Conservation (phyloP, 1,284 basidiomycete species). For the Ustilago nuda region DNA sequence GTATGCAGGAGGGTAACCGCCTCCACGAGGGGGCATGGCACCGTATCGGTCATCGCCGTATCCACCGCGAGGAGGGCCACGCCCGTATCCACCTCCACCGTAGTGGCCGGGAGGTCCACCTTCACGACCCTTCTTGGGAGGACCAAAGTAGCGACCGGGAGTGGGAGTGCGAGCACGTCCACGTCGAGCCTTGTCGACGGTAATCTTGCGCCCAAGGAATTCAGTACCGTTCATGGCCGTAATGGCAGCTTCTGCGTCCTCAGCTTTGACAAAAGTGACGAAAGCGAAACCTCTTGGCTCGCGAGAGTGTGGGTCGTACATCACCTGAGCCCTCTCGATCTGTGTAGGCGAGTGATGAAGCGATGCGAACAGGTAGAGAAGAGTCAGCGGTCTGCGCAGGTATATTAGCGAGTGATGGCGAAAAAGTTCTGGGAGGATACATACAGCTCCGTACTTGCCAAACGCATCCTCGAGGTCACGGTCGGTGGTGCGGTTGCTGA, state of each 20-base stretch:
- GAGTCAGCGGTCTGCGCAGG: slow-evolving; percentile 7
- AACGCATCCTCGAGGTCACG: slow-evolving; percentile 89
- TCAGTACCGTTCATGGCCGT: slow-evolving; percentile 84
- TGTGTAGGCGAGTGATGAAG: slow-evolving; percentile 40
- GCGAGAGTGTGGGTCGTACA: slow-evolving; percentile 95
- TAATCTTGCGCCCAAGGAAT: slow-evolving; percentile 84
- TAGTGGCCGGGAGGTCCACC: slow-evolving; percentile 60
- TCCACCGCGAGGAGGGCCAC: slow-evolving; percentile 43
- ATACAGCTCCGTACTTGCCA: slow-evolving; percentile 86
- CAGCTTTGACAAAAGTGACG: slow-evolving; percentile 88
- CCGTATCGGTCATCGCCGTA: slow-evolving; percentile 74
- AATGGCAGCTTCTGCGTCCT: slow-evolving; percentile 90
- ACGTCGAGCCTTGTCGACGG: slow-evolving; percentile 92
- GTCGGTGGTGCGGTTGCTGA: slow-evolving; percentile 83
- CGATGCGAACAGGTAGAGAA: not conserved
- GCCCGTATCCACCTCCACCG: slow-evolving; percentile 52
- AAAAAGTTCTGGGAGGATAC: slow-evolving; percentile 63
- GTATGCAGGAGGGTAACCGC: slow-evolving; percentile 59
- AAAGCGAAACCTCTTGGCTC: slow-evolving; percentile 98
- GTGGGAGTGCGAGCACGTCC: slow-evolving; percentile 94
- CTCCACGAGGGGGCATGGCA: slow-evolving; percentile 77
- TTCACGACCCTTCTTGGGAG: slow-evolving; percentile 79
- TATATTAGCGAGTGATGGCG: too few species aligned
- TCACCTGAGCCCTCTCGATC: slow-evolving; percentile 83
- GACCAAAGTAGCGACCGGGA: slow-evolving; percentile 91